phyloP scores from a whole-genome alignment of 1,284 basidiomycete genomes.

The Cystobasidium slooffiae region DNA sequence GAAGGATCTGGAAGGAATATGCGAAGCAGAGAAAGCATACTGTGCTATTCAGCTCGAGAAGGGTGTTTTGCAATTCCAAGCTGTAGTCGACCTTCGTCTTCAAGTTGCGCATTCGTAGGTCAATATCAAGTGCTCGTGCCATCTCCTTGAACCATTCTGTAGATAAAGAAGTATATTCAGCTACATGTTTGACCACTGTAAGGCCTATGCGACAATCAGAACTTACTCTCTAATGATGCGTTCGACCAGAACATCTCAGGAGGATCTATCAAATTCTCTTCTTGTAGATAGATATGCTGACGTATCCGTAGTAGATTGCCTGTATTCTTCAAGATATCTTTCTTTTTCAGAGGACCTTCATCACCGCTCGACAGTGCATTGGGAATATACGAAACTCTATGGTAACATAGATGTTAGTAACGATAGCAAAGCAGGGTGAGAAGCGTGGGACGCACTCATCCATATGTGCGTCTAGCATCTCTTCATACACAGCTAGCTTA shows the following conservation, averaged over 20 bases:
- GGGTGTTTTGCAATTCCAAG: conserved; percentile 50
- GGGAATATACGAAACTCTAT: conserved; percentile 37
- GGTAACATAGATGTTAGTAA: background rate
- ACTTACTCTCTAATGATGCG: conserved; percentile 17
- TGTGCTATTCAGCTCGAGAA: conserved; percentile 52
- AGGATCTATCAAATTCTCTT: conserved; percentile 52
- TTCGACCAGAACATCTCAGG: conserved; percentile 49
- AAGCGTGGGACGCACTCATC: conserved; percentile 44
- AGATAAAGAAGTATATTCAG: background rate
- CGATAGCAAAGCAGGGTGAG: too few species aligned
- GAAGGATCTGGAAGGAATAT: background rate
- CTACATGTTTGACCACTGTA: background rate
- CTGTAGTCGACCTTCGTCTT: conserved; percentile 53
- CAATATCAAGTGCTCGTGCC: conserved; percentile 34
- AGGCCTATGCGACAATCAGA: background rate
- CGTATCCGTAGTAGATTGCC: conserved; percentile 52
- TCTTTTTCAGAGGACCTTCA: conserved; percentile 51
- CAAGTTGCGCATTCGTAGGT: conserved; percentile 43
- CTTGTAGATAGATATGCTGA: conserved; percentile 52
- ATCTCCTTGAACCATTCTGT: conserved; percentile 42
- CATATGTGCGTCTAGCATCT: conserved; percentile 50
- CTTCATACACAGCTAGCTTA: conserved; percentile 53
- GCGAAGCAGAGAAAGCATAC: background rate
- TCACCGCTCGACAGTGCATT: conserved; percentile 45
- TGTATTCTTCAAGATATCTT: conserved; percentile 52